Conservation (phyloP, 768 basidiomycete species). For the Amanita subjunquillea region DNA sequence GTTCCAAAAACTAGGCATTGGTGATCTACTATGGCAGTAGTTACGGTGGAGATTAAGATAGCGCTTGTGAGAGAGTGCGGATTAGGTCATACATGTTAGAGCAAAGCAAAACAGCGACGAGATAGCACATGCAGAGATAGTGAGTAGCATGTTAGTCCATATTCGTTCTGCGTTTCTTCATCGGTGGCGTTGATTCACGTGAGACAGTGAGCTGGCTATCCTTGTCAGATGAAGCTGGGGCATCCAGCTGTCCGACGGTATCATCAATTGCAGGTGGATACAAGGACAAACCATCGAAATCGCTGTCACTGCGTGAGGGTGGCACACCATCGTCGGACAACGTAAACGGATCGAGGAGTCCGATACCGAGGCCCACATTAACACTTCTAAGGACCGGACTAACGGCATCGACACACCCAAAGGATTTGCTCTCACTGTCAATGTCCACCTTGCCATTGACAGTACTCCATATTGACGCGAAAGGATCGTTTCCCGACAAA, state of each 20-base stretch:
- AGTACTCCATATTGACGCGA: constrained; percentile 30
- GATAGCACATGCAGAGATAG: constrained; percentile 12
- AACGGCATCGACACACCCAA: constrained; percentile 27
- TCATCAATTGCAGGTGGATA: constrained; percentile 21
- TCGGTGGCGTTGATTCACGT: constrained; percentile 26
- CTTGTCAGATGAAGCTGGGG: constrained; percentile 6
- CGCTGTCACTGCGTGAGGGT: constrained; percentile 17
- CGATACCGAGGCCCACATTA: constrained; percentile 36
- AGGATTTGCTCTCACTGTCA: constrained; percentile 10
- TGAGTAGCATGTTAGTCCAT: constrained; percentile 14
- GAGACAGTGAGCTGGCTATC: constrained; percentile 3
- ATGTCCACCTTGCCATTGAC: constrained; percentile 7
- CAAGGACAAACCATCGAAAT: constrained; percentile 20
- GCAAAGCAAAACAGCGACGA: constrained; percentile 18
- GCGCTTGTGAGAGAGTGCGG: constrained; percentile 5
- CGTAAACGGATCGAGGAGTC: constrained; percentile 46
- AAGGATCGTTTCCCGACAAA: constrained; percentile 30
- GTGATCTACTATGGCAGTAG: background rate
- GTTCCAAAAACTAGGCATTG: background rate
- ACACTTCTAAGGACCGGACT: constrained; percentile 46
- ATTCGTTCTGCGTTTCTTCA: constrained; percentile 41
- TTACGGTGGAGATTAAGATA: background rate
- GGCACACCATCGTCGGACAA: constrained; percentile 19
- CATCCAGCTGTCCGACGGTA: constrained; percentile 13
- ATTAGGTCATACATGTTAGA: constrained; percentile 11